Conservation (phyloP, 2,329 filamentous ascomycete species). For the Zymoseptoria pseudotritici region DNA sequence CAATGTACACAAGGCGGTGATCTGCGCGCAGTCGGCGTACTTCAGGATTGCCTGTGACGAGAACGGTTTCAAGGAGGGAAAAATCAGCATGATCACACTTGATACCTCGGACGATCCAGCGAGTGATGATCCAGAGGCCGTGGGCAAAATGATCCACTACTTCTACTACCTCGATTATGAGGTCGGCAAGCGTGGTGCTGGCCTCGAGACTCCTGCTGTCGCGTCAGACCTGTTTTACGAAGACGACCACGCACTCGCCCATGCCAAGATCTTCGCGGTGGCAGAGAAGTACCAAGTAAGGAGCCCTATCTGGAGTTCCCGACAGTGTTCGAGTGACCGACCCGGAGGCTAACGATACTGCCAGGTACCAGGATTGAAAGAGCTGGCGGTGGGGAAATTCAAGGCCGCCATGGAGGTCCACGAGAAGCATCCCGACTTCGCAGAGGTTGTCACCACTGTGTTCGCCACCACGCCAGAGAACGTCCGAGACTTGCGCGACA, state of each 20-base stretch:
- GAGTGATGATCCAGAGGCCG: conserved; percentile 1
- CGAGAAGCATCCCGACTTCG: conserved; percentile 30
- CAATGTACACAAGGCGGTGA: conserved; percentile 12
- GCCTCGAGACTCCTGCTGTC: too few relatives aligned
- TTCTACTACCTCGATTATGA: conserved; percentile 2
- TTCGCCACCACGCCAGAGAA: conserved; percentile 37
- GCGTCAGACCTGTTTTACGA: too few relatives aligned
- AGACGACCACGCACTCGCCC: too few relatives aligned
- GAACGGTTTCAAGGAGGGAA: conserved; percentile 7
- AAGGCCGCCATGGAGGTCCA: conserved; percentile 25
- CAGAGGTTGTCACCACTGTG: conserved; percentile 34
- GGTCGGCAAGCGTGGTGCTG: too few relatives aligned
- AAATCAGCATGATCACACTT: conserved; percentile 12
- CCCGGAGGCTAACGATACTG: too few relatives aligned
- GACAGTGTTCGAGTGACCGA: too few relatives aligned
- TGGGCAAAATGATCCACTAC: conserved; percentile 23
- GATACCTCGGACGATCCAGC: conserved; percentile 19
- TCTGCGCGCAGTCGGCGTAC: conserved; percentile 19
- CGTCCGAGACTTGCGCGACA: conserved; percentile 31
- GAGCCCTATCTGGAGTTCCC: too few relatives aligned
- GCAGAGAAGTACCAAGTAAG: conserved; percentile 5
- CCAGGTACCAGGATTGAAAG: conserved; percentile 9
- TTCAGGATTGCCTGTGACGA: conserved; percentile 4
- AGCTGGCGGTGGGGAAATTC: conserved; percentile 14
- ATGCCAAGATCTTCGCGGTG: too few relatives aligned